Evolutionary conservation across 768 basidiomycete genomes (phyloP).

Genomic region (Tricholoma hemisulphureum): DNA sequence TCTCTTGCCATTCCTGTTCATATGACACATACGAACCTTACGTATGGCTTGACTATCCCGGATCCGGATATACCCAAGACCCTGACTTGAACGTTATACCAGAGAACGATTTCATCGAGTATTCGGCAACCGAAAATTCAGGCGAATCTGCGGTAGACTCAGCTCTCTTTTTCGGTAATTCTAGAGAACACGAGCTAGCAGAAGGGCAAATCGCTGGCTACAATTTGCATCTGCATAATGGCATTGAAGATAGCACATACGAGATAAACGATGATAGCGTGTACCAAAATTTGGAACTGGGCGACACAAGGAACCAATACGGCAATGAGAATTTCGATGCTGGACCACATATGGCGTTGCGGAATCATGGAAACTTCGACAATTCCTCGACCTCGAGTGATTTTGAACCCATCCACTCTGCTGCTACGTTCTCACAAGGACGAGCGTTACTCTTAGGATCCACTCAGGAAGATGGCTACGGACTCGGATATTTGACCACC

Average conservation of each 20-base stretch:
- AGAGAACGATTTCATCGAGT: not conserved
- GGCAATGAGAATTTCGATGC: not conserved
- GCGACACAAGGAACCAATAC: not conserved
- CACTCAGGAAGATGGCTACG: slow-evolving; percentile 14
- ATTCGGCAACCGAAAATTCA: not conserved
- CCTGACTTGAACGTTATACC: not conserved
- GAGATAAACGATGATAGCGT: not conserved
- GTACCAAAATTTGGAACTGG: not conserved
- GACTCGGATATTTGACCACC: not conserved
- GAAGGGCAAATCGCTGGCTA: not conserved
- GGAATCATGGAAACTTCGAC: not conserved
- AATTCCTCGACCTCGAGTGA: not conserved
- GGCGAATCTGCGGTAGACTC: not conserved
- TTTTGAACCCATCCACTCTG: not conserved
- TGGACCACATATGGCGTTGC: not conserved
- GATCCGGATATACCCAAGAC: not conserved
- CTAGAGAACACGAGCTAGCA: not conserved
- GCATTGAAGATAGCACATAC: no score
- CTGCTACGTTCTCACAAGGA: slow-evolving; percentile 29
- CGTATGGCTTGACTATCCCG: not conserved
- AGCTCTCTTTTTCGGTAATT: not conserved
- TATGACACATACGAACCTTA: not conserved
- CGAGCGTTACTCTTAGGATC: slow-evolving; percentile 49
- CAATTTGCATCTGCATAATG: not conserved
- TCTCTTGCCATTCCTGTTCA: not conserved